A percentile compares a stretch with the other conserved stretches of the same genome.
phyloP scores from a whole-genome alignment of 2,329 filamentous ascomycete genomes.

The Triangularia setosa region DNA sequence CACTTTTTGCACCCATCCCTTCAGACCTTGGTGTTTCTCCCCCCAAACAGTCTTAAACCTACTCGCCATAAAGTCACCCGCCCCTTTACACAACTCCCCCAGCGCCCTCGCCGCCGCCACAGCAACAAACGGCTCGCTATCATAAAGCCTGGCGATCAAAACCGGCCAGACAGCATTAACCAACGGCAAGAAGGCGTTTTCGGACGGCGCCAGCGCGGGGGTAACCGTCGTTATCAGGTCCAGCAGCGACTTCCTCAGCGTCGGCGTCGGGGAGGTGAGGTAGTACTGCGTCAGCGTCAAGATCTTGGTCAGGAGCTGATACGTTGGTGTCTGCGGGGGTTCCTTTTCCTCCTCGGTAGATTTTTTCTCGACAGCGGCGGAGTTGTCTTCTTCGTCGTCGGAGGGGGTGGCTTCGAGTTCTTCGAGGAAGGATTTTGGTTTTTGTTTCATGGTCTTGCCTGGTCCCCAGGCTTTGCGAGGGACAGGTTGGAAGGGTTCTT shows the following conservation, averaged over 20 bases:
- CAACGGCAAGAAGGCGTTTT: slow-evolving; percentile 81
- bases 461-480: slow-evolving; percentile 35
- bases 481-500: slow-evolving; percentile 25
- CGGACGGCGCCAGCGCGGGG: slow-evolving; percentile 67
- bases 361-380: slow-evolving; percentile 30
- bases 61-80: slow-evolving; percentile 75
- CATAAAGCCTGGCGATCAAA: slow-evolving; percentile 63
- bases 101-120: slow-evolving; percentile 69
- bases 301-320: slow-evolving; percentile 77
- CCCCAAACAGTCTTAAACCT: slow-evolving; percentile 71
- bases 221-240: slow-evolving; percentile 70
- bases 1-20: slow-evolving; percentile 44
- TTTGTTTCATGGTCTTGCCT: slow-evolving; percentile 26
- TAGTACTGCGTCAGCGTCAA: slow-evolving; percentile 84
- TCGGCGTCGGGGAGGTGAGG: slow-evolving; percentile 77
- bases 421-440: slow-evolving; percentile 32
- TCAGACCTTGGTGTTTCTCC: slow-evolving; percentile 37
- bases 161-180: slow-evolving; percentile 91
- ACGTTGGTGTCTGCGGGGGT: slow-evolving; percentile 67
- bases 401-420: slow-evolving; percentile 27
- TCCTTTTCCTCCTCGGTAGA: slow-evolving; percentile 40
- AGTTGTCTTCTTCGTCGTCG: slow-evolving; percentile 28
- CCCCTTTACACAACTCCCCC: slow-evolving; percentile 62
- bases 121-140: slow-evolving; percentile 63
- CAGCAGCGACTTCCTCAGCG: slow-evolving; percentile 73